Conservation (phyloP, 768 basidiomycete species). For the Chlorophyllum brunneum region DNA sequence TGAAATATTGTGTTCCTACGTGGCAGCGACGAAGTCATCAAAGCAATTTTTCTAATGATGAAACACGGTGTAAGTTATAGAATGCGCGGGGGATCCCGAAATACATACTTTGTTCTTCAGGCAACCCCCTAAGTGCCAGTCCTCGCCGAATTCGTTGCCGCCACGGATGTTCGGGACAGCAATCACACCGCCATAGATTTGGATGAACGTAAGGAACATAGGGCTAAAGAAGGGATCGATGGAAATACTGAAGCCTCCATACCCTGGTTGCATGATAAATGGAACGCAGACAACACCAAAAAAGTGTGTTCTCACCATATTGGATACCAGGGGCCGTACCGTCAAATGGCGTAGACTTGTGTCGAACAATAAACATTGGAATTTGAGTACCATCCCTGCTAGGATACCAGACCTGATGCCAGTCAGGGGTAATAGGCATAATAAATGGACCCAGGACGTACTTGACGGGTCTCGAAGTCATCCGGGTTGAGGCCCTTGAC, state of each 20-base stretch:
- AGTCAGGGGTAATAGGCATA: not conserved
- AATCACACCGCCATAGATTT: constrained; percentile 63
- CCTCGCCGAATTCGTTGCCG: constrained; percentile 77
- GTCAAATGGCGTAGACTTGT: constrained; percentile 64
- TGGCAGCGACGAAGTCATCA: constrained; percentile 79
- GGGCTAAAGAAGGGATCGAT: constrained; percentile 72
- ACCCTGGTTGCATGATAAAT: constrained; percentile 38
- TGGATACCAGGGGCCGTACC: constrained; percentile 76
- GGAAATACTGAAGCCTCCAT: constrained; percentile 77
- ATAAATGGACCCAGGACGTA: constrained; percentile 17
- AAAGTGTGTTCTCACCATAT: constrained; percentile 50
- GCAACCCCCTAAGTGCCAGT: constrained; percentile 77
- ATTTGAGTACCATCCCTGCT: constrained; percentile 78
- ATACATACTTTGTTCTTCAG: constrained; percentile 67
- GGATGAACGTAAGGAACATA: constrained; percentile 66
- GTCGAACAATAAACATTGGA: constrained; percentile 84
- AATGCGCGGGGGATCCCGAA: not conserved
- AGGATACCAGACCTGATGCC: constrained; percentile 63
- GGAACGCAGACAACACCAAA: not conserved
- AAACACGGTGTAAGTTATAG: constrained; percentile 1
- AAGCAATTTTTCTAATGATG: constrained; percentile 60
- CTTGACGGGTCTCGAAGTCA: constrained; percentile 70
- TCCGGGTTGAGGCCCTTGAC: constrained; percentile 59
- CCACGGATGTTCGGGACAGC: constrained; percentile 61
- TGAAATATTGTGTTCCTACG: constrained; percentile 39